Conservation (phyloP, 805 yeast genomes). For the Geotrichum ghanense region DNA sequence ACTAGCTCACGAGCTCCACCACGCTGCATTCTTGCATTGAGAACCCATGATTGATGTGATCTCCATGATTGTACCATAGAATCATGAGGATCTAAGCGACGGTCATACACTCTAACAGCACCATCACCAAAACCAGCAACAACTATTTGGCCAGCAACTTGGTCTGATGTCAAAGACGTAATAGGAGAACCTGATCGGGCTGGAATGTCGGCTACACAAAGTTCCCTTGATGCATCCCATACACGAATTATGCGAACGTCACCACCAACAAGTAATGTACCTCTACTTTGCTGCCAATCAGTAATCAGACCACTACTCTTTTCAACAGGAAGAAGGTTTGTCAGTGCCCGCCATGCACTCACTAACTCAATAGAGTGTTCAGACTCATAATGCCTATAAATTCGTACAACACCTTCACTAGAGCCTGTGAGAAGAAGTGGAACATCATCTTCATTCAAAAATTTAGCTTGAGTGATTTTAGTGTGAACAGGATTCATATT, state of each 20-base stretch:
- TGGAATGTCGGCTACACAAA: constrained; percentile 77
- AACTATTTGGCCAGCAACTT: constrained; percentile 83
- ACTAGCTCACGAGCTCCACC: constrained; percentile 89
- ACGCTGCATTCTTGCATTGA: constrained; percentile 86
- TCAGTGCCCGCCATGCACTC: constrained; percentile 87
- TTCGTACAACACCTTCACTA: constrained; percentile 86
- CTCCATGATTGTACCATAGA: constrained; percentile 81
- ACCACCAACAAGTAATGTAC: constrained; percentile 83
- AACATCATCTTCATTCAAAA: constrained; percentile 84
- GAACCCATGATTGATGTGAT: constrained; percentile 42
- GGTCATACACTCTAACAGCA: constrained; percentile 77
- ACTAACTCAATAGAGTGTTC: constrained; percentile 46
- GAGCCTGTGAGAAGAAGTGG: constrained; percentile 82
- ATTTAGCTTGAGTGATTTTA: constrained; percentile 72
- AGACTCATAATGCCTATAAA: constrained; percentile 66
- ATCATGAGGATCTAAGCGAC: constrained; percentile 73
- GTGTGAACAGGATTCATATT: constrained; percentile 84
- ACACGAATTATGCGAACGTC: constrained; percentile 83
- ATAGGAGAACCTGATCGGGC: constrained; percentile 85
- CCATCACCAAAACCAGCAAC: constrained; percentile 92
- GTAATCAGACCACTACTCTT: constrained; percentile 58
- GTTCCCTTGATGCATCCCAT: constrained; percentile 96
- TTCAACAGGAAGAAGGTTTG: constrained; percentile 72
- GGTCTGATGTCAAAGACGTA: constrained; percentile 85
- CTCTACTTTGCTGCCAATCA: constrained; percentile 97